A percentile compares a stretch with the other conserved stretches of the same genome.
Evolutionary conservation across 2,329 filamentous ascomycete species (phyloP).

Genomic region (Fusarium nanum): DNA sequence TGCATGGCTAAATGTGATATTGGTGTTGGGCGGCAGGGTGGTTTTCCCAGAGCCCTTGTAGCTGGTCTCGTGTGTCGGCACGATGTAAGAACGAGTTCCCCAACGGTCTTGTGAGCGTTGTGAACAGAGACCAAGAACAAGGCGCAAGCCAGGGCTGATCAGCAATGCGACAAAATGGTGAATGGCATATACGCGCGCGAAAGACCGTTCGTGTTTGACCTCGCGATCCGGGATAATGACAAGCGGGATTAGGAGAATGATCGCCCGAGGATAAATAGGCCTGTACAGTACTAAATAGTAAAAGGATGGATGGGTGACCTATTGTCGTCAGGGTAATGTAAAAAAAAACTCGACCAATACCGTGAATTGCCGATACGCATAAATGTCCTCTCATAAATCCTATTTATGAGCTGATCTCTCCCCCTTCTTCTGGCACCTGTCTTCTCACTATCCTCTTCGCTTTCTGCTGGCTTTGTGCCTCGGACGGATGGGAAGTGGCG

Average conservation of each 20-base stretch:
- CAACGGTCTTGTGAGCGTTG: conserved; percentile 21
- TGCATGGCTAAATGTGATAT: conserved; percentile 39
- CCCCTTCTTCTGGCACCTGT: conserved; percentile 25
- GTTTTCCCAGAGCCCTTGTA: conserved; percentile 26
- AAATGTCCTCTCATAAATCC: conserved; percentile 3
- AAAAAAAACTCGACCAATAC: conserved; percentile 24
- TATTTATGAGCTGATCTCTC: conserved; percentile 29
- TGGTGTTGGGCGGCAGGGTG: conserved; percentile 21
- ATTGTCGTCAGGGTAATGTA: conserved; percentile 14
- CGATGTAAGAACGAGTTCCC: conserved; percentile 37
- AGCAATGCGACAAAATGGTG: conserved; percentile 24
- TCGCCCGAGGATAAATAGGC: conserved; percentile 39
- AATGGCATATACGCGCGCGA: conserved; percentile 24
- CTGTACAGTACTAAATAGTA: conserved; percentile 23
- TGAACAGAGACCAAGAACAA: conserved; percentile 19
- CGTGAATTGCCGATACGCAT: conserved; percentile 26
- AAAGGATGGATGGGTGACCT: conserved; percentile 17
- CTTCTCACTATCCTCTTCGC: conserved; percentile 26
- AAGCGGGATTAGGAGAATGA: conserved; percentile 41
- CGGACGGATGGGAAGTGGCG: conserved; percentile 39
- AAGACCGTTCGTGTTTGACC: conserved; percentile 33
- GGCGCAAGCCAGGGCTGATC: conserved; percentile 11
- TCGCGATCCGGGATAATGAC: conserved; percentile 41
- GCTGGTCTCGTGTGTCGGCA: conserved; percentile 28
- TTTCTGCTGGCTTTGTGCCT: conserved; percentile 38